Evolutionary conservation across 176 grass and related monocot species (phyloP).

Genomic region (Cocos nucifera): DNA sequence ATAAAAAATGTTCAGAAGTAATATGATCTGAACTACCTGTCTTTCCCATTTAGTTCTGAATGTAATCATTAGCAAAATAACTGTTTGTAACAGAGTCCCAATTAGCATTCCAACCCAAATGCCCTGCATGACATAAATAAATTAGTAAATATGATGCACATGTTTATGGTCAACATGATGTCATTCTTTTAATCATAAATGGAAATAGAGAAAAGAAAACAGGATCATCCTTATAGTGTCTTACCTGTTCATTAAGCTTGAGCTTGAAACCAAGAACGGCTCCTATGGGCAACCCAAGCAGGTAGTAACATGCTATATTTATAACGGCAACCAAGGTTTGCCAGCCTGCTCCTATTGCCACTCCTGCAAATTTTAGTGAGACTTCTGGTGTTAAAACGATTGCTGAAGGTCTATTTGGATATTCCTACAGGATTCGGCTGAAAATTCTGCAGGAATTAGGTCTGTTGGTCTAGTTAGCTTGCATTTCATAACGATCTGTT

Average conservation of each 20-base stretch:
- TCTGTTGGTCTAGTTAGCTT: too few relatives aligned
- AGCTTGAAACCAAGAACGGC: slow-evolving; percentile 53
- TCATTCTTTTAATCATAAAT: too few relatives aligned
- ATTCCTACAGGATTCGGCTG: too few relatives aligned
- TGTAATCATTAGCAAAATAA: slow-evolving; percentile 40
- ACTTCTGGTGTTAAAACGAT: too few relatives aligned
- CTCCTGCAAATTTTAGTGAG: slow-evolving; percentile 22
- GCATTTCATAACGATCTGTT: too few relatives aligned
- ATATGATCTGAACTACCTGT: slow-evolving; percentile 25
- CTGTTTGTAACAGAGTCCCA: slow-evolving; percentile 45
- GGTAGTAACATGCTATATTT: slow-evolving; percentile 56
- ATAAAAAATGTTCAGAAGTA: too few relatives aligned
- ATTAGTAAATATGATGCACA: too few relatives aligned
- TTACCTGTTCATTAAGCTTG: slow-evolving; percentile 31
- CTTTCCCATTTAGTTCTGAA: slow-evolving; percentile 61
- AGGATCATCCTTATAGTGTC: neutral
- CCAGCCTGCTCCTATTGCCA: slow-evolving; percentile 76
- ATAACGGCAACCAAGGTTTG: slow-evolving; percentile 54
- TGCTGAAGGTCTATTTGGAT: too few relatives aligned
- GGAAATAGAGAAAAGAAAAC: too few relatives aligned
- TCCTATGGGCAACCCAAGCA: slow-evolving; percentile 49
- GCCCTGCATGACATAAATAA: slow-evolving; percentile 30
- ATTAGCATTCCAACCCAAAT: slow-evolving; percentile 59
- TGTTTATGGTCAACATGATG: too few relatives aligned
- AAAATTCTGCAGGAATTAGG: too few relatives aligned